Conservation (phyloP, 2,329 filamentous ascomycete species). For the Monilinia aucupariae region DNA sequence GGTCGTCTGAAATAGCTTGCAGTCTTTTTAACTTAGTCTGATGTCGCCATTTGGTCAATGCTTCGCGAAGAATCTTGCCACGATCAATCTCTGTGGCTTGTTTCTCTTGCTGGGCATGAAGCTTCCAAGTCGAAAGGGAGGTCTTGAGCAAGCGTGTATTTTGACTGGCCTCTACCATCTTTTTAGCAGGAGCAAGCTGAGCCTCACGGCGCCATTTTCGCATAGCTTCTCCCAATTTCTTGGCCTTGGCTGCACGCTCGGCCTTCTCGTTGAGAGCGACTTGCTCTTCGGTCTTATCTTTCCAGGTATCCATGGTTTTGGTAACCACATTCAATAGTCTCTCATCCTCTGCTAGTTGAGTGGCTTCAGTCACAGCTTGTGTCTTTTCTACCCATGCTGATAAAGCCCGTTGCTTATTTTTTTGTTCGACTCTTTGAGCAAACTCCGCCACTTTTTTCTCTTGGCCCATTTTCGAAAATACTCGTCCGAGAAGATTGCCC, state of each 20-base stretch:
- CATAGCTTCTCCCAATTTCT: slow-evolving; percentile 20
- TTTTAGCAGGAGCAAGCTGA: slow-evolving; percentile 27
- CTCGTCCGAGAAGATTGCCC: slow-evolving; percentile 30
- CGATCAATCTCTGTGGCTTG: slow-evolving; percentile 47
- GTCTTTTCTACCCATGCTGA: slow-evolving; percentile 26
- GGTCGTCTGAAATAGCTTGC: slow-evolving; percentile 48
- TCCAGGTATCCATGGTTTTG: slow-evolving; percentile 28
- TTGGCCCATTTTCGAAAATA: slow-evolving; percentile 36
- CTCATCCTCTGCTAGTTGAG: slow-evolving; percentile 24
- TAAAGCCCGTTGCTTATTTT: slow-evolving; percentile 22
- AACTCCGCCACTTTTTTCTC: slow-evolving; percentile 32
- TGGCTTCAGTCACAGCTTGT: slow-evolving; percentile 22
- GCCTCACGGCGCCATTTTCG: slow-evolving; percentile 30
- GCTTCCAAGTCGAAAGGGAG: slow-evolving; percentile 46
- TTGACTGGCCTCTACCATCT: slow-evolving; percentile 41
- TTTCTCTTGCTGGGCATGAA: slow-evolving; percentile 40
- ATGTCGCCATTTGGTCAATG: slow-evolving; percentile 59
- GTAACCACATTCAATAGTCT: slow-evolving; percentile 22
- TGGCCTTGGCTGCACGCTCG: slow-evolving; percentile 16
- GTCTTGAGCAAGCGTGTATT: slow-evolving; percentile 42
- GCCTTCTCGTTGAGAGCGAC: slow-evolving; percentile 21
- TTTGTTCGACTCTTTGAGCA: slow-evolving; percentile 21
- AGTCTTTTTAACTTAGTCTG: slow-evolving; percentile 49
- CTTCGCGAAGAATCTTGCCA: slow-evolving; percentile 48
- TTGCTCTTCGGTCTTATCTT: slow-evolving; percentile 18